Evolutionary conservation across 2,329 filamentous ascomycete genomes (phyloP).

Genomic region (Colletotrichum aenigma): DNA sequence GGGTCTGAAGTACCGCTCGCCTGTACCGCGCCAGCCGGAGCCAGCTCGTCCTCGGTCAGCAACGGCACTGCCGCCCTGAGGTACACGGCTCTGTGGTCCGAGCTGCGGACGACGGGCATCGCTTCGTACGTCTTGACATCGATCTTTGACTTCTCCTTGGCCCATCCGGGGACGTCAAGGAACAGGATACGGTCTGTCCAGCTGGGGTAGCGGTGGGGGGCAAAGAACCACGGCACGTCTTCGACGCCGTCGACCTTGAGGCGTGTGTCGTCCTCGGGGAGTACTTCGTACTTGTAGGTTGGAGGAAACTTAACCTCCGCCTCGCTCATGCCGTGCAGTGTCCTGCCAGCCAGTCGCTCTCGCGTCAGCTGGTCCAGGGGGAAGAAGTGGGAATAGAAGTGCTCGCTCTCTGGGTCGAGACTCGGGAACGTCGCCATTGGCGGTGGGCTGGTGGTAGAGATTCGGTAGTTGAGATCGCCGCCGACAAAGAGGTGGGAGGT

Average conservation of each 20-base stretch:
- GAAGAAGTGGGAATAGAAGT: slow-evolving; percentile 72
- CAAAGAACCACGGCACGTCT: slow-evolving; percentile 70
- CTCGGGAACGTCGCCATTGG: slow-evolving; percentile 67
- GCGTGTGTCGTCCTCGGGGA: slow-evolving; percentile 35
- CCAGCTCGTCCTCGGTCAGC: slow-evolving; percentile 43
- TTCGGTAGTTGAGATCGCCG: slow-evolving; percentile 96
- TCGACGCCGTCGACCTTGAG: slow-evolving; percentile 23
- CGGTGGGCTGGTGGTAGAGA: slow-evolving; percentile 68
- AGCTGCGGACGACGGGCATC: slow-evolving; percentile 79
- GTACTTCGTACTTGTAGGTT: slow-evolving; percentile 84
- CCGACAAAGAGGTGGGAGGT: slow-evolving; percentile 81
- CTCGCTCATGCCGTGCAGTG: slow-evolving; percentile 81
- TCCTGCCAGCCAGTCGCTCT: slow-evolving; percentile 71
- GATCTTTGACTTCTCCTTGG: slow-evolving; percentile 41
- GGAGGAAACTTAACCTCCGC: slow-evolving; percentile 80
- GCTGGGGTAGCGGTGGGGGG: slow-evolving; percentile 81
- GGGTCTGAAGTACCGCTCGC: slow-evolving; percentile 37
- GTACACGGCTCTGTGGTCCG: slow-evolving; percentile 87
- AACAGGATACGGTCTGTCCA: slow-evolving; percentile 95
- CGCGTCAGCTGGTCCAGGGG: slow-evolving; percentile 77
- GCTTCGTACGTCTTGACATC: slow-evolving; percentile 72
- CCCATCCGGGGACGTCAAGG: slow-evolving; percentile 64
- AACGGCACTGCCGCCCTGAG: slow-evolving; percentile 72
- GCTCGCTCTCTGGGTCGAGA: slow-evolving; percentile 55
- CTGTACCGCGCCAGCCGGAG: slow-evolving; percentile 31